Evolutionary conservation across 116 monocot species (phyloP).

Genomic region (Posidonia oceanica): DNA sequence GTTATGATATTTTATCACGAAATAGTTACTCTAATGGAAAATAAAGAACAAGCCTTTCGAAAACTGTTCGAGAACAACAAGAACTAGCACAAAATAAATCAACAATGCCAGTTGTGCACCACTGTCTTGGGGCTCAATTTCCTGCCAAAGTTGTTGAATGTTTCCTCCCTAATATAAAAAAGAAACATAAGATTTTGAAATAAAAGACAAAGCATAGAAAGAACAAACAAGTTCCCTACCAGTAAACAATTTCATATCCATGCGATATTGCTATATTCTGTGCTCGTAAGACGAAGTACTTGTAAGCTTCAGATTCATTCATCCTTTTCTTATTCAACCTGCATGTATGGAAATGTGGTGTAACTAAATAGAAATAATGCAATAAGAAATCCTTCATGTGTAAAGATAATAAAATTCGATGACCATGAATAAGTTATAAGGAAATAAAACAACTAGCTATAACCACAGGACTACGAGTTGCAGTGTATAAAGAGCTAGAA

Average conservation of each 20-base stretch:
- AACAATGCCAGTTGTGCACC: slow-evolving; percentile 78
- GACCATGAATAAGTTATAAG: no score
- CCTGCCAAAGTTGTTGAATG: slow-evolving; percentile 80
- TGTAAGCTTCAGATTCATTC: slow-evolving; percentile 65
- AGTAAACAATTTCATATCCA: slow-evolving; percentile 85
- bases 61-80: neutral
- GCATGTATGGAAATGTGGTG: neutral
- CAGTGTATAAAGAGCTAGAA: no score
- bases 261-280: slow-evolving; percentile 79
- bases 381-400: no score
- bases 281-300: slow-evolving; percentile 73
- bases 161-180: slow-evolving; percentile 67
- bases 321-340: slow-evolving; percentile 55
- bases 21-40: neutral
- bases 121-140: slow-evolving; percentile 61
- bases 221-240: slow-evolving; percentile 25
- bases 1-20: no score
- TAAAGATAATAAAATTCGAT: no score
- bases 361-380: no score
- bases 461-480: no score
- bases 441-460: no score
- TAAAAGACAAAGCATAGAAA: neutral
- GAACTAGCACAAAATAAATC: neutral
- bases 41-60: neutral
- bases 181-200: neutral